These are phyloP conservation scores for Capronia coronata DNA, from an alignment of 2,329 filamentous ascomycete species.

Conservation along the genomic window DNA sequence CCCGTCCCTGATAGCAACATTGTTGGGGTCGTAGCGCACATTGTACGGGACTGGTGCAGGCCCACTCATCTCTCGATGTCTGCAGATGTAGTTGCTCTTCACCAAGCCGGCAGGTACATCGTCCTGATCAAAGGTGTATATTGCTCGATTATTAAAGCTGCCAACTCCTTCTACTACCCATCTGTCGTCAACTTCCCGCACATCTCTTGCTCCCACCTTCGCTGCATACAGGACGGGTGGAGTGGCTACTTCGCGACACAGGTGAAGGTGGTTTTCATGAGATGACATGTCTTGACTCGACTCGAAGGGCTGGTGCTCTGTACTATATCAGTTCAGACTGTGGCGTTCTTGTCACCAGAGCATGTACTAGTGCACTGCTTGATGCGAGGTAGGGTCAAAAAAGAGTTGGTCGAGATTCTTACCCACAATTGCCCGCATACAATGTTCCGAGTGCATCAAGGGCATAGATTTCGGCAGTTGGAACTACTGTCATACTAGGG, in stretches of 20 bases:
- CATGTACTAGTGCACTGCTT: no score
- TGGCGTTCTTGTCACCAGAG: neutral
- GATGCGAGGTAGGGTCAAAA: no score
- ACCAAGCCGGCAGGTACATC: slow-evolving; percentile 21
- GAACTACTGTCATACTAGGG: neutral
- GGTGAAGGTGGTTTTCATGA: neutral
- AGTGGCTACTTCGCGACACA: neutral
- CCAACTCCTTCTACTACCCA: slow-evolving; percentile 23
- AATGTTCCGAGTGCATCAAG: neutral
- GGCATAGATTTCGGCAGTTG: slow-evolving; percentile 3
- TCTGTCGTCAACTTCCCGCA: slow-evolving; percentile 4
- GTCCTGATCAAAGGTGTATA: slow-evolving; percentile 18
- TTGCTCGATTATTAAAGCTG: slow-evolving; percentile 18
- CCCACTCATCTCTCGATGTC: neutral
- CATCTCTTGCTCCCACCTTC: neutral
- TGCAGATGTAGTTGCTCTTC: slow-evolving; percentile 18
- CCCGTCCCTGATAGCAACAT: slow-evolving; percentile 19
- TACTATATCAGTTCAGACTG: neutral
- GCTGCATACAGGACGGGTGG: neutral
- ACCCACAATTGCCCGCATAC: neutral
- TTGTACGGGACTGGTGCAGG: slow-evolving; percentile 17
- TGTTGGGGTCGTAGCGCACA: slow-evolving; percentile 16
- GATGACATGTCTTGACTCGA: neutral
- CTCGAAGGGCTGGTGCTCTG: neutral
- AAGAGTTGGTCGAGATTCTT: no score